Evolutionary conservation across 345 rosid genomes (phyloP), one percentile per base, ranked within the genome.

Genomic region (Eucalyptus urophylla): DNA sequence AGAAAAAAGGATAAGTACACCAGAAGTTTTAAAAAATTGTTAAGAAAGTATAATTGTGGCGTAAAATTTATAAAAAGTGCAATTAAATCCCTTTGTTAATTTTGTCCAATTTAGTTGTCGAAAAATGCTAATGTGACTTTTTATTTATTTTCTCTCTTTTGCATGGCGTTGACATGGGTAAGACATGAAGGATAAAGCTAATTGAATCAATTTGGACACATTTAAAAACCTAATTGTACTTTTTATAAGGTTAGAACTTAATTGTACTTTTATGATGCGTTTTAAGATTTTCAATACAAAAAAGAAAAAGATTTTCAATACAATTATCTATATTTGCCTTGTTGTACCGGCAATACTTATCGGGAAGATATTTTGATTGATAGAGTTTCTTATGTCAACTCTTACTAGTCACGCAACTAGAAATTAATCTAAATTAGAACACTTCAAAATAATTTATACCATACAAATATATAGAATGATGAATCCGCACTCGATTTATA

Each of bases 91-190:
- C 4, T 24, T 8, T 0, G 0, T 56, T 56, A 56, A 56, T 24
- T 56, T 22, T 56, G 29, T 56, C 29, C 1, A 56, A 9, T 56
- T 56, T 22, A 56, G 11, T 4, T 56, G 4, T 10, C 3, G 6
- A 0, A 56, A 56, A 56, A 56, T 56, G 29, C 62, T 56, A 22
- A 24, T 1, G 8, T 24, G 29, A 9, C 13, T 56, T 56, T 56
- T 49, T 49, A 11, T 51, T 51, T 53, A 53, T 53, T 53, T 53
- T 53, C 58, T 53, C 24, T 53, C 2, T 21, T 53, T 2, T 2
- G 0, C 0, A 0, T 53, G 58, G 58, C 11, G 0, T 53, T 21
- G 58, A 53, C 2, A 0, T 3, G 11, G 4, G 25, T 8, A 53
- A 53, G 58, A 53, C 25, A 19, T 8, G 1, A 0, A 21, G 1